Percentiles rank a stretch among this genome's conserved stretches.
These are phyloP conservation scores for Chionographis japonica DNA, from an alignment of 106 monocot genomes.

Conservation along the genomic window DNA sequence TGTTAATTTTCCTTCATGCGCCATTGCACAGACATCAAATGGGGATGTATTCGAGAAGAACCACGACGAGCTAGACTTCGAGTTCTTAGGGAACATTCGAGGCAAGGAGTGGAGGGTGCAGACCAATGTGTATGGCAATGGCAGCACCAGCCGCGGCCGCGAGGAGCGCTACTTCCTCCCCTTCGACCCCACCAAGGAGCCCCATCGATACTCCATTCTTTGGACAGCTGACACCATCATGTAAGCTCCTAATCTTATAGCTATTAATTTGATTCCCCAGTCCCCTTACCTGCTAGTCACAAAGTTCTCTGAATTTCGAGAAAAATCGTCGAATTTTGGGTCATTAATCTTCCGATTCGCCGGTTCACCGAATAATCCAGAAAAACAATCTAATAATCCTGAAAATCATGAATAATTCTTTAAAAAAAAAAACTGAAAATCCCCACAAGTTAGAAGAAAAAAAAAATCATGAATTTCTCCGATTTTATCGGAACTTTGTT, in stretches of 20 bases:
- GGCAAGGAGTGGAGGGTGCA: slow-evolving; percentile 81
- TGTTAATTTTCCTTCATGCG: neutral
- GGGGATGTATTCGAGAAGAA: slow-evolving; percentile 74
- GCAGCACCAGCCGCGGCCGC: slow-evolving; percentile 77
- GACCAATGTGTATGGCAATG: slow-evolving; percentile 89
- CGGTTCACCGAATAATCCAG: no score
- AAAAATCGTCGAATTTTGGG: no score
- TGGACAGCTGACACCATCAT: slow-evolving; percentile 63
- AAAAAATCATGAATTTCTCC: no score
- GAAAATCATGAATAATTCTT: no score
- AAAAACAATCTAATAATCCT: no score
- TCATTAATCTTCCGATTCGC: no score
- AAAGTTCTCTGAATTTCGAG: no score
- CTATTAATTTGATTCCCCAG: no score
- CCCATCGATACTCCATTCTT: slow-evolving; percentile 83
- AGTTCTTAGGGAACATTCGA: slow-evolving; percentile 81
- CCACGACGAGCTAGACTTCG: slow-evolving; percentile 93
- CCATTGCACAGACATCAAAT: slow-evolving; percentile 56
- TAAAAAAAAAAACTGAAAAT: no score
- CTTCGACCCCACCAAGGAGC: slow-evolving; percentile 69
- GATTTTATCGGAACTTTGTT: no score
- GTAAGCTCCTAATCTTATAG: slow-evolving; percentile 11
- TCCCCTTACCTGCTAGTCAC: no score
- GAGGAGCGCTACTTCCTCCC: slow-evolving; percentile 82
- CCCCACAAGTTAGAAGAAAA: no score